Conservation (phyloP, 176 grass and related monocot genomes). For the bread wheat (Triticum aestivum) region DNA sequence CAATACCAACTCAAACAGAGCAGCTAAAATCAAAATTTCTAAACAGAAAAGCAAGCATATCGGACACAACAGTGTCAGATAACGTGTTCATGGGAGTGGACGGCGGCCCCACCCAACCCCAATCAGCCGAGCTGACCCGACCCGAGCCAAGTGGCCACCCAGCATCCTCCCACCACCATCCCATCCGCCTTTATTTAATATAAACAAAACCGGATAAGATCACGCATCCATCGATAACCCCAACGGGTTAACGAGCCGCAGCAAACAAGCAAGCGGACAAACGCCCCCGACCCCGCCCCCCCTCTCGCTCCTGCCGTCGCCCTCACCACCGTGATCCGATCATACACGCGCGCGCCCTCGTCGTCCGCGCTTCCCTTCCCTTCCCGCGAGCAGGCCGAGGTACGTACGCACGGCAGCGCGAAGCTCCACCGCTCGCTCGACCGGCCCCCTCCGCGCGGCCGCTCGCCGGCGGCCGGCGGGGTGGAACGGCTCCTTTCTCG, state of each 20-base stretch:
- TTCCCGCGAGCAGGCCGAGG: not conserved
- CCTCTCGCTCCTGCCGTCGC: slow-evolving; percentile 23
- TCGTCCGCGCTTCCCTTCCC: not conserved
- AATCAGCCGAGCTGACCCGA: not conserved
- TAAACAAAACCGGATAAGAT: slow-evolving; percentile 45
- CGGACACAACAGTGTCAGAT: not conserved
- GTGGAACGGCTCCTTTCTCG: not conserved
- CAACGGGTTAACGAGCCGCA: slow-evolving; percentile 16
- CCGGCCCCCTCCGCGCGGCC: not conserved
- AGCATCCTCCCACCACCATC: not conserved
- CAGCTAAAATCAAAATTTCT: not conserved
- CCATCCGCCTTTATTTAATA: not conserved
- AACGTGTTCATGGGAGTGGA: not conserved
- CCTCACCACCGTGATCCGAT: slow-evolving; percentile 19
- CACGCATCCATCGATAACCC: slow-evolving; percentile 5
- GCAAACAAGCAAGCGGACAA: not conserved
- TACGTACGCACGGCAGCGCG: not conserved
- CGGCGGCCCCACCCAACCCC: not conserved
- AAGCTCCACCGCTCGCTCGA: not conserved
- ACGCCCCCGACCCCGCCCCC: not conserved
- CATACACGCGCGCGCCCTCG: not conserved
- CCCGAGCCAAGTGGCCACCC: slow-evolving; percentile 8
- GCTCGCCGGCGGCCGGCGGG: slow-evolving; percentile 7
- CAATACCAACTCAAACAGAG: not conserved
- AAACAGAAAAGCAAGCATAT: not conserved